Conservation (phyloP, 345 rosid genomes). For the Boechera divaricarpa region DNA sequence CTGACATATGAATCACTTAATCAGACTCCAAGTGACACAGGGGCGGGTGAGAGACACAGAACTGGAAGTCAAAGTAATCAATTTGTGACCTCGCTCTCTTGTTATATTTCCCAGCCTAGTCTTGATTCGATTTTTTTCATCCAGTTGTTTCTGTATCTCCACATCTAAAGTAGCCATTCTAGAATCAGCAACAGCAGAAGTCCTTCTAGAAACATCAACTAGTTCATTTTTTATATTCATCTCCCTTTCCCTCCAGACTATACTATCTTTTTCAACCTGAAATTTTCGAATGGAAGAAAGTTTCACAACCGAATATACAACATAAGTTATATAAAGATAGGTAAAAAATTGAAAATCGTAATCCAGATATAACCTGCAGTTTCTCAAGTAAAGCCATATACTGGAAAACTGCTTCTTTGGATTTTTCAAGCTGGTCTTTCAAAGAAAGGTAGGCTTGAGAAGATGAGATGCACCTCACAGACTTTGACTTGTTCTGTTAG, state of each 20-base stretch:
- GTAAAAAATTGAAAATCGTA: constrained; percentile 54
- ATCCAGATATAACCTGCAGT: constrained; percentile 92
- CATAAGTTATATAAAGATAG: background rate
- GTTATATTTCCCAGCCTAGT: constrained; percentile 68
- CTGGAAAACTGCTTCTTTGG: constrained; percentile 67
- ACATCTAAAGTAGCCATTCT: constrained; percentile 62
- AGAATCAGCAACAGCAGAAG: constrained; percentile 70
- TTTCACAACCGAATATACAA: constrained; percentile 40
- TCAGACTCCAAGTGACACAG: constrained; percentile 38
- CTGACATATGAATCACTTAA: constrained; percentile 53
- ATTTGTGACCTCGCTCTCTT: constrained; percentile 71
- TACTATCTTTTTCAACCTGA: constrained; percentile 87
- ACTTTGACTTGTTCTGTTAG: constrained; percentile 75
- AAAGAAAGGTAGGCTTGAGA: constrained; percentile 67
- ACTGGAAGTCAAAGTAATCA: constrained; percentile 33
- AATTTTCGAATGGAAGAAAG: constrained; percentile 41
- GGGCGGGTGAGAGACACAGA: constrained; percentile 9
- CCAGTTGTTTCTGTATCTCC: constrained; percentile 71
- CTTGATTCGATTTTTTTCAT: constrained; percentile 63
- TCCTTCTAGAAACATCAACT: constrained; percentile 73
- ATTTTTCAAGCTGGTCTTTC: constrained; percentile 74
- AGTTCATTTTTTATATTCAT: constrained; percentile 73
- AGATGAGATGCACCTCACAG: constrained; percentile 64
- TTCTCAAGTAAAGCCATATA: constrained; percentile 82
- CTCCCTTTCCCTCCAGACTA: constrained; percentile 88